Conservation (phyloP, 495 filamentous ascomycete genomes). For the Chaetomium cochliodes region DNA sequence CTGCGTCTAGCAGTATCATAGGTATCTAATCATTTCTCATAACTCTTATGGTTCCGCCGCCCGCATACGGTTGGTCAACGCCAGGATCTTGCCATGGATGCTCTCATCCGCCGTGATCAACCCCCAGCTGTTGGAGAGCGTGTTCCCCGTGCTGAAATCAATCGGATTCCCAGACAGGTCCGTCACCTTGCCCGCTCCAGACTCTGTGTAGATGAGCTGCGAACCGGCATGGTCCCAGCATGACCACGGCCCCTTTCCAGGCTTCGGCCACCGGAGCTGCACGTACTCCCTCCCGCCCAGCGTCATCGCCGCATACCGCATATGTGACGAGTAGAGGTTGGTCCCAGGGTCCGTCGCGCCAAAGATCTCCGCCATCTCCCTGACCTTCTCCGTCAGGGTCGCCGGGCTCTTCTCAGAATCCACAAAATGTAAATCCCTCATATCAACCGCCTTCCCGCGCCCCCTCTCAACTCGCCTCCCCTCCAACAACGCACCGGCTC, state of each 20-base stretch:
- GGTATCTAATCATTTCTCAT: too few species aligned
- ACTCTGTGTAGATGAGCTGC: constrained; percentile 58
- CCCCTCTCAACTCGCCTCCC: constrained; percentile 32
- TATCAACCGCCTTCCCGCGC: constrained; percentile 24
- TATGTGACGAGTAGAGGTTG: constrained; percentile 57
- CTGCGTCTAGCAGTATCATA: too few species aligned
- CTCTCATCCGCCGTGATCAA: constrained; percentile 32
- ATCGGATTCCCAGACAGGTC: constrained; percentile 51
- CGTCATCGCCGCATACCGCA: constrained; percentile 58
- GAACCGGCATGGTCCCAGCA: constrained; percentile 64
- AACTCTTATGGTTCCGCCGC: background rate
- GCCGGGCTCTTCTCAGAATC: constrained; percentile 44
- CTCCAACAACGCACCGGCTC: constrained; percentile 34
- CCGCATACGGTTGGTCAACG: constrained; percentile 21
- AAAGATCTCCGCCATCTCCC: constrained; percentile 42
- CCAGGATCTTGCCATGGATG: constrained; percentile 28
- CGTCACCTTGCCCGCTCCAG: constrained; percentile 52
- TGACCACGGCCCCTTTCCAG: constrained; percentile 28
- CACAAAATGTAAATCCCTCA: constrained; percentile 48
- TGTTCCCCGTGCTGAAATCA: constrained; percentile 42
- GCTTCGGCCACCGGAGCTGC: constrained; percentile 31
- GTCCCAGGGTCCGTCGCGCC: constrained; percentile 49
- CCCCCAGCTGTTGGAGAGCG: constrained; percentile 31
- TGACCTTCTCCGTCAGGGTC: constrained; percentile 45
- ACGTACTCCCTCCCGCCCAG: constrained; percentile 40